A percentile compares a stretch with the other conserved stretches of the same genome.
phyloP scores from a whole-genome alignment of 1,284 basidiomycete genomes.

The Heterobasidion annosum region DNA sequence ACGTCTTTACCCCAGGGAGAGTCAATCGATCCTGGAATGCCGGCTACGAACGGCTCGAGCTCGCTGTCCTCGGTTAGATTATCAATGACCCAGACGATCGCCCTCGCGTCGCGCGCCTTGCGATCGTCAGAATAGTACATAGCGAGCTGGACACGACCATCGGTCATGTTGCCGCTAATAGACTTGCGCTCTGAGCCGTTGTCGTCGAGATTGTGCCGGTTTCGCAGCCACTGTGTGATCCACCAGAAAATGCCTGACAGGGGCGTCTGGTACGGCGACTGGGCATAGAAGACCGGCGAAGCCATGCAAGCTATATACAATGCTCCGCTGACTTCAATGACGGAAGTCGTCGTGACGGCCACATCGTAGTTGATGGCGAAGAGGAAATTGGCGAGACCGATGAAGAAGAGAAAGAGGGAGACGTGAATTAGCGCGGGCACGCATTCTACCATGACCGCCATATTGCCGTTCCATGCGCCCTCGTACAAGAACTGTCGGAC shows the following conservation, averaged over 20 bases:
- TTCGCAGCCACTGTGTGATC: constrained; percentile 3
- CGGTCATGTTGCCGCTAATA: not conserved
- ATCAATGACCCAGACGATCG: not conserved
- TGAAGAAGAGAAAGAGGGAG: constrained; percentile 10
- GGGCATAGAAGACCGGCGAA: constrained; percentile 3
- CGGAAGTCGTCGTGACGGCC: not conserved
- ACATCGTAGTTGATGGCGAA: constrained; percentile 1
- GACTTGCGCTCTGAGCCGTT: not conserved
- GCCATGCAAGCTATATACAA: constrained; percentile 4
- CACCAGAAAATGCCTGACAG: constrained; percentile 8
- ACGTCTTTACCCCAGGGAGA: constrained; percentile 8
- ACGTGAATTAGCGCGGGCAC: constrained; percentile 8
- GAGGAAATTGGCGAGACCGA: constrained; percentile 4
- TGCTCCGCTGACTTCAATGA: not conserved
- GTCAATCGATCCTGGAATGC: constrained; percentile 7
- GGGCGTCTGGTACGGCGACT: constrained; percentile 9
- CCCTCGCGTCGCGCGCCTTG: not conserved
- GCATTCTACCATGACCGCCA: constrained; percentile 8
- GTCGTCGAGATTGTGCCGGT: not conserved
- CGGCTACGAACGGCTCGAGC: constrained; percentile 7
- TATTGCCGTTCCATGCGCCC: not conserved
- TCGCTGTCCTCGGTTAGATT: constrained; percentile 11
- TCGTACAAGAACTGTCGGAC: not conserved
- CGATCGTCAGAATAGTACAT: not conserved
- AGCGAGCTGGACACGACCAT: not conserved